Evolutionary conservation across 2,329 filamentous ascomycete genomes (phyloP).

Genomic region (Colletotrichum abscissum): DNA sequence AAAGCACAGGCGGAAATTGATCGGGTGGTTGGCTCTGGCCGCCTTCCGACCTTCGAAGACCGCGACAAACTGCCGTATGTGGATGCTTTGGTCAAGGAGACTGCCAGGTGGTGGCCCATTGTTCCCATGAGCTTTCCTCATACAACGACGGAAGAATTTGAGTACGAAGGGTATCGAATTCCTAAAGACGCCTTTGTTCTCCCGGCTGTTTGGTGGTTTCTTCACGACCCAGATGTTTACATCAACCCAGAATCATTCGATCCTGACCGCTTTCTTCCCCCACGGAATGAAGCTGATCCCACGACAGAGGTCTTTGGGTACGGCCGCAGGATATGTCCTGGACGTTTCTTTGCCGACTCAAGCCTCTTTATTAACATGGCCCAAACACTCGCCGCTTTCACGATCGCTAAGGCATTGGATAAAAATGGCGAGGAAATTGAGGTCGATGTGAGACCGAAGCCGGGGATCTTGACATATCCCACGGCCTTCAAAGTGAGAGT

Average conservation of each 20-base stretch:
- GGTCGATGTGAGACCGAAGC: slow-evolving; percentile 18
- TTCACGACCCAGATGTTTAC: slow-evolving; percentile 77
- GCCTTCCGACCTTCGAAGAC: slow-evolving; percentile 43
- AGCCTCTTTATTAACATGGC: slow-evolving; percentile 45
- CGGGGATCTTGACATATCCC: slow-evolving; percentile 27
- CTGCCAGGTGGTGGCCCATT: slow-evolving; percentile 45
- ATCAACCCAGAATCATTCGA: slow-evolving; percentile 50
- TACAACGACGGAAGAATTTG: slow-evolving; percentile 42
- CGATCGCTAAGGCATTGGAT: slow-evolving; percentile 47
- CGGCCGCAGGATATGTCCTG: slow-evolving; percentile 50
- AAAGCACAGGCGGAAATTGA: slow-evolving; percentile 42
- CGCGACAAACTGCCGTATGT: slow-evolving; percentile 44
- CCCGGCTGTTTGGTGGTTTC: slow-evolving; percentile 46
- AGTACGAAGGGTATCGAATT: slow-evolving; percentile 23
- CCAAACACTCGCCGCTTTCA: slow-evolving; percentile 54
- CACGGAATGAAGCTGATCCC: slow-evolving; percentile 45
- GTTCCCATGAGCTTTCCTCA: slow-evolving; percentile 51
- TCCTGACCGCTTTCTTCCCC: slow-evolving; percentile 46
- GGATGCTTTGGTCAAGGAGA: slow-evolving; percentile 45
- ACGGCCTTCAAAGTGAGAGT: slow-evolving; percentile 22
- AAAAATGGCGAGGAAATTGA: slow-evolving; percentile 41
- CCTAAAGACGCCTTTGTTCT: slow-evolving; percentile 31
- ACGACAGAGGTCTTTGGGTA: slow-evolving; percentile 45
- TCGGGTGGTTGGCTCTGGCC: slow-evolving; percentile 41
- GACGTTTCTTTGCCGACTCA: slow-evolving; percentile 44